Evolutionary conservation across 306 rosid genomes (phyloP).

Genomic region (Medicago arabica): DNA sequence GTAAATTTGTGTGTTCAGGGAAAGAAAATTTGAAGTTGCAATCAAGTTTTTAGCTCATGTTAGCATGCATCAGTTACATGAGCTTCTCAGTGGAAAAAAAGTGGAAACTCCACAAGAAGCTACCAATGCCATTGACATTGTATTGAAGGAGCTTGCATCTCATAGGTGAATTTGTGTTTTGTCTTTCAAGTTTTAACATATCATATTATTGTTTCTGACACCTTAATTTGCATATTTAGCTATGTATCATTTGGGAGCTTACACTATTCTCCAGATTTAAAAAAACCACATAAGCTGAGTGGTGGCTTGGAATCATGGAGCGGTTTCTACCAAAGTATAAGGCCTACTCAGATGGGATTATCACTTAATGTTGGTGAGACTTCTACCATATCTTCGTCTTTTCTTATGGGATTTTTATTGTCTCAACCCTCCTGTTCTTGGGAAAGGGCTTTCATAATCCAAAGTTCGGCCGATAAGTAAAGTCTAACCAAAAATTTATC

Average conservation of each 20-base stretch:
- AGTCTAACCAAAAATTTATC: neutral
- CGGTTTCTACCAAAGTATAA: slow-evolving; percentile 64
- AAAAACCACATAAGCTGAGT: slow-evolving; percentile 52
- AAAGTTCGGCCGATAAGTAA: too few species aligned
- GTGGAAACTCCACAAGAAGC: slow-evolving; percentile 53
- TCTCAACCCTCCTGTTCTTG: too few species aligned
- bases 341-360: slow-evolving; percentile 63
- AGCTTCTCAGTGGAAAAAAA: slow-evolving; percentile 58
- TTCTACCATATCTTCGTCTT: slow-evolving; percentile 1
- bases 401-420: too few species aligned
- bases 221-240: slow-evolving; percentile 37
- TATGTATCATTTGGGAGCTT: slow-evolving; percentile 52
- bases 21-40: slow-evolving; percentile 48
- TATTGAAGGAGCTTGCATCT: slow-evolving; percentile 52
- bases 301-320: slow-evolving; percentile 63
- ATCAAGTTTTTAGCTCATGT: slow-evolving; percentile 50
- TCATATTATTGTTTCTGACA: slow-evolving; percentile 19
- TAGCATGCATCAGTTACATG: slow-evolving; percentile 54
- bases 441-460: too few species aligned
- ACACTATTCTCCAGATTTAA: slow-evolving; percentile 52
- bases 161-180: slow-evolving; percentile 44
- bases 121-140: slow-evolving; percentile 48
- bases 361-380: slow-evolving; percentile 57
- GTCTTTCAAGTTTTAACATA: slow-evolving; percentile 4
- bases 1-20: slow-evolving; percentile 38